phyloP scores from a whole-genome alignment of 768 basidiomycete species.

The Auriscalpium microsporum region DNA sequence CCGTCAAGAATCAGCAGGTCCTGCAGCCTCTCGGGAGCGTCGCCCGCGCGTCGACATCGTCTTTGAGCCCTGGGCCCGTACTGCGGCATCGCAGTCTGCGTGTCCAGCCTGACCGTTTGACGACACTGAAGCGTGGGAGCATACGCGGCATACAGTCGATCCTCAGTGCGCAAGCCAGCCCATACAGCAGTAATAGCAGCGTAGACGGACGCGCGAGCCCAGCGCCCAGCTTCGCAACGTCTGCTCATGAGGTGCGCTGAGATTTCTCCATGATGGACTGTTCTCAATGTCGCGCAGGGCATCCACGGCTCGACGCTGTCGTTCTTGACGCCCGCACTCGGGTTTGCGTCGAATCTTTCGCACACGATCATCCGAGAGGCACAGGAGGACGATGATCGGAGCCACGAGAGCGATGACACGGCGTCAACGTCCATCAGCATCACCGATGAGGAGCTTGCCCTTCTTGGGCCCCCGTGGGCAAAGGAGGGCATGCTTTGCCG shows the following conservation, averaged over 20 bases:
- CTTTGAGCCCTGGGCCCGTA: constrained; percentile 46
- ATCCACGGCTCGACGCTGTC: constrained; percentile 56
- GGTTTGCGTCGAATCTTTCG: constrained; percentile 92
- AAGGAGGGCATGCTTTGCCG: constrained; percentile 96
- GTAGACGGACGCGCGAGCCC: constrained; percentile 90
- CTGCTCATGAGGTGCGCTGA: constrained; percentile 61
- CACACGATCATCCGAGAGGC: constrained; percentile 95
- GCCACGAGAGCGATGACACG: constrained; percentile 55
- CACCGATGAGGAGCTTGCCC: constrained; percentile 89
- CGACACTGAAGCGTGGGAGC: constrained; percentile 81
- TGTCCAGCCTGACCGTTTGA: constrained; percentile 55
- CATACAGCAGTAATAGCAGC: constrained; percentile 78
- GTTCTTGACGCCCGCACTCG: constrained; percentile 79
- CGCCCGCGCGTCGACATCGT: constrained; percentile 44
- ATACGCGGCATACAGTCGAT: constrained; percentile 84
- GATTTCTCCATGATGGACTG: neutral
- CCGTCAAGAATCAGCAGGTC: constrained; percentile 87
- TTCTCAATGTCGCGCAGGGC: constrained; percentile 29
- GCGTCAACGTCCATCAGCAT: constrained; percentile 74
- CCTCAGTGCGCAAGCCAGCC: constrained; percentile 58
- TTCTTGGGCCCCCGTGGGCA: constrained; percentile 96
- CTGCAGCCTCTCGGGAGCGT: constrained; percentile 63
- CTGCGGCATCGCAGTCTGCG: constrained; percentile 66
- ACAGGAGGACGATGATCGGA: constrained; percentile 83
- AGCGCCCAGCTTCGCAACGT: constrained; percentile 88